Evolutionary conservation across 164 flowering plant genomes (phyloP), one percentile per base, ranked within the genome.

Genomic region (Piper longum): DNA sequence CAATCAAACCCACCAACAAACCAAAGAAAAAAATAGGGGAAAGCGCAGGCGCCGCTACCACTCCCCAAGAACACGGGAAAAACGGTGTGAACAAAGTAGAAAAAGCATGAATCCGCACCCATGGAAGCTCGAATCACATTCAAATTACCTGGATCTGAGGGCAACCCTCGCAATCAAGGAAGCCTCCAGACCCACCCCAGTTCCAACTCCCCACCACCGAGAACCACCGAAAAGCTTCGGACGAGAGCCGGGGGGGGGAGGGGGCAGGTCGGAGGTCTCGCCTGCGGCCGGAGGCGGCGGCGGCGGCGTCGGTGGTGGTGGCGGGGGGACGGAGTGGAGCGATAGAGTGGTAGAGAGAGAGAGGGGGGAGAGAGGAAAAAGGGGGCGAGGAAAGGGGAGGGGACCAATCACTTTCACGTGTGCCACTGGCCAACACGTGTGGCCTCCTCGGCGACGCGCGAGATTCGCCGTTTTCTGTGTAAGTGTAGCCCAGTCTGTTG

Each of bases 141-240:
- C 64, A 55, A 59, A 67, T 71, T 64, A 71, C 77, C 74, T 68
- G 67, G 67, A 69, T 71, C 74, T 66, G 43, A 75, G 72, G 77
- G 67, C 65, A 71, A 62, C 70, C 65, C 68, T 66, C 61, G 56
- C 8, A 9, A 44, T 9, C 66, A 59, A 7, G 36, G 36, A 26
- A 26, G 36, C 70, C 64, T 55, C 63, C 56, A 59, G 56, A 54
- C 58, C 42, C 45, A 3, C 19, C 18, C 4, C 4, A 14, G 26
- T 51, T 14, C 64, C 52, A 51, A 5, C 56, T 44, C 59, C 66
- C 57, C 1, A 62, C 62, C 62, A 7, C 41, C 26, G 1, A 43
- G 7, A 26, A 36, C 12, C 12, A 41, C 36, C 36, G 36, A 26
- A 26, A 26, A 1, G 36, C 36, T 26, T 26, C 36, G 36, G 36